These are phyloP conservation scores for Vitis cinerea DNA, from an alignment of 164 flowering plant species.

Conservation along the genomic window DNA sequence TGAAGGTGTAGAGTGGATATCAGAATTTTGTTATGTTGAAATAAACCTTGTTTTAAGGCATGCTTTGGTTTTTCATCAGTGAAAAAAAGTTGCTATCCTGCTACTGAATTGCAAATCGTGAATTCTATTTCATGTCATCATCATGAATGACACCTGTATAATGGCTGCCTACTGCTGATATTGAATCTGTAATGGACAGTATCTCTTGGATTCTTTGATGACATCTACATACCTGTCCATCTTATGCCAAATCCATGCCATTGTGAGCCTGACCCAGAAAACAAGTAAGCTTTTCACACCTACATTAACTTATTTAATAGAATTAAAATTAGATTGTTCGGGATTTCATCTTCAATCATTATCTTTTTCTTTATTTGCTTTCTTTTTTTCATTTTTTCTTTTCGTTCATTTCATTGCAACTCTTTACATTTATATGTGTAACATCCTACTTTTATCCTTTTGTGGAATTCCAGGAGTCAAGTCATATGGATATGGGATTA, in stretches of 20 bases:
- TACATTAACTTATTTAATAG: background rate
- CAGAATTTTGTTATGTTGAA: too few relatives aligned
- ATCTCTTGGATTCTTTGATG: conserved; percentile 83
- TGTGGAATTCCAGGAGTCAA: conserved; percentile 33
- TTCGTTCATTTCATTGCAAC: too few relatives aligned
- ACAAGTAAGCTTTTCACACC: conserved; percentile 35
- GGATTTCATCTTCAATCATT: too few relatives aligned
- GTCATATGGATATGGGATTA: conserved; percentile 62
- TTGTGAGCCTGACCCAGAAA: conserved; percentile 28
- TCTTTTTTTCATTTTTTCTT: too few relatives aligned
- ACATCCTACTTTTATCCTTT: background rate
- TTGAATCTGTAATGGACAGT: conserved; percentile 43
- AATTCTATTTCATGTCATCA: background rate
- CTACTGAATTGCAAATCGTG: too few relatives aligned
- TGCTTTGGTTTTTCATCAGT: too few relatives aligned
- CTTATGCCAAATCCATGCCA: conserved; percentile 47
- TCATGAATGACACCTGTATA: background rate
- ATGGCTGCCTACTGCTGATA: background rate
- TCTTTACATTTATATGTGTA: background rate
- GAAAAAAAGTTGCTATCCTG: too few relatives aligned
- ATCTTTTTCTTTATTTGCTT: too few relatives aligned
- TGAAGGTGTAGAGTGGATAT: too few relatives aligned
- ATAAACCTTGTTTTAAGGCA: too few relatives aligned
- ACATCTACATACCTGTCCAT: conserved; percentile 61
- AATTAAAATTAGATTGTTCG: background rate